Conservation (phyloP, 2,329 filamentous ascomycete genomes). For the Zasmidium angulare region DNA sequence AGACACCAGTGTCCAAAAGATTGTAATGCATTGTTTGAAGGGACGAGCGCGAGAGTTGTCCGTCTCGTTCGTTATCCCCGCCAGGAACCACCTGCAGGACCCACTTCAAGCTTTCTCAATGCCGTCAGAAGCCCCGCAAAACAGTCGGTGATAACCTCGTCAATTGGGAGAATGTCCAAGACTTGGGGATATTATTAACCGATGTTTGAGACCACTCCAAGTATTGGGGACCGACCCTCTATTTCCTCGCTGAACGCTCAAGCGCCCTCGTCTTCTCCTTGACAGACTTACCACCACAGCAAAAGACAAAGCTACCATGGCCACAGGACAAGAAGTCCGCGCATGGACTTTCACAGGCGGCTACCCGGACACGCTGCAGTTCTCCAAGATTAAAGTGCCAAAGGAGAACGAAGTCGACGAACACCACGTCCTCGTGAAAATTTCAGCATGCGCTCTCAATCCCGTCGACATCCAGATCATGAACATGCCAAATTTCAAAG, state of each 20-base stretch:
- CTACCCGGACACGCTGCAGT: slow-evolving; percentile 31
- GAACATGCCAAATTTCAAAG: slow-evolving; percentile 32
- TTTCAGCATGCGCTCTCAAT: slow-evolving; percentile 36
- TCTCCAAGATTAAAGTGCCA: slow-evolving; percentile 24
- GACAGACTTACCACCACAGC: background rate
- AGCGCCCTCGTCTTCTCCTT: background rate
- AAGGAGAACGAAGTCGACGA: slow-evolving; percentile 19
- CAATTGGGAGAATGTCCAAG: background rate
- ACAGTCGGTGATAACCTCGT: background rate
- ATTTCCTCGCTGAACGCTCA: background rate
- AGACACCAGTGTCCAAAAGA: background rate
- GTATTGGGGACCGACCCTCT: background rate
- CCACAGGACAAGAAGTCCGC: slow-evolving; percentile 21
- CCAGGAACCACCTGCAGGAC: no score
- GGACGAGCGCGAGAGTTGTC: no score
- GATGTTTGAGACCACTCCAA: no score
- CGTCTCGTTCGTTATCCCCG: no score
- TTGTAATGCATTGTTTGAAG: no score
- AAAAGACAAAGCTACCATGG: slow-evolving; percentile 15
- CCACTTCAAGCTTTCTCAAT: no score
- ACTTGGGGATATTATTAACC: no score
- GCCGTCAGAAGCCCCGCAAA: background rate
- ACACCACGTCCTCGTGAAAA: slow-evolving; percentile 32
- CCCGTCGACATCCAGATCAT: slow-evolving; percentile 39
- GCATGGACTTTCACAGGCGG: slow-evolving; percentile 38